Base-by-base conservation (phyloP, 2,329 filamentous ascomycete species). In the Seiridium unicorne region DNA sequence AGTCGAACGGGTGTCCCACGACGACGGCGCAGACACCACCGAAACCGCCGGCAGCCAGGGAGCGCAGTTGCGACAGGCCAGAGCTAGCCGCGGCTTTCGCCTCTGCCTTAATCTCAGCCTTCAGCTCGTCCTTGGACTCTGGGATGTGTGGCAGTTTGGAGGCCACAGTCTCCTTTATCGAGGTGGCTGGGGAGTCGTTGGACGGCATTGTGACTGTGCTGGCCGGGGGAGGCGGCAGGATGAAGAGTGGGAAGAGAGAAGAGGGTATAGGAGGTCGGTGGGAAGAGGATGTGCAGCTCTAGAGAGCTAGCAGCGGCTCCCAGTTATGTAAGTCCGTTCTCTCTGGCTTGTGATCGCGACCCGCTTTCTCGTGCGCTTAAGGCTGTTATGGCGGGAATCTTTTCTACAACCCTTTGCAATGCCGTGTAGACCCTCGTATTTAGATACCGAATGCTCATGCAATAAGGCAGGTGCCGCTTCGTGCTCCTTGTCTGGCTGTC, bases 1-100 rank as follows among this genome's bases (percentile, higher is more conserved):
- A 83, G 75, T 99, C 95, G 74, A 99, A 99, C 8, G 95, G 95
- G 76, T 99, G 95, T 60, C 95, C 91, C 61, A 98, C 93, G 47
- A 99, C 75, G 59, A 99, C 95, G 60, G 95, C 94, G 79, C 92
- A 98, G 53, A 99, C 77, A 69, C 95, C 95, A 68, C 95, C 95
- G 62, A 96, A 96, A 63, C 93, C 95, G 69, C 95, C 95, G 6
- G 94, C 94, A 7, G 84, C 89, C 56, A 99, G 85, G 47, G 94
- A 95, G 62, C 94, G 89, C 64, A 96, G 76, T 74, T 87, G 84
- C 26, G 83, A 73, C 11, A 77, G 68, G 57, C 75, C 70, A 13
- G 73, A 66, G 40, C 69, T 74, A 13, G 74, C 73, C 4, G 73
- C 77, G 3, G 73, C 76, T 60, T 74, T 73, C 26, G 76, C 74